Conservation (phyloP, 2,329 filamentous ascomycete genomes). For the Clarireedia paspali region DNA sequence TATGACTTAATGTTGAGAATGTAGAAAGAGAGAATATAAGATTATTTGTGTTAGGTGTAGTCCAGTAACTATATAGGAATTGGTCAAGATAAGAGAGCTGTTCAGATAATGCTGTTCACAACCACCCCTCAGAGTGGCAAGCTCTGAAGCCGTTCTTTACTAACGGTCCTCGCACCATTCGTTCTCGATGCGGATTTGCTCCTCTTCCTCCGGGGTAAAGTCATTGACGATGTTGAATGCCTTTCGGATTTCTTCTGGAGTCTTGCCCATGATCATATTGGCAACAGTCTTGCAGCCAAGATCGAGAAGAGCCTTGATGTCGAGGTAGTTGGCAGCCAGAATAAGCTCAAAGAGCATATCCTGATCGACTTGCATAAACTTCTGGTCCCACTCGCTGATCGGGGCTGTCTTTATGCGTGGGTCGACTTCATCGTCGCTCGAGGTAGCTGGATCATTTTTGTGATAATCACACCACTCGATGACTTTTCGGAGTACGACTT, state of each 20-base stretch:
- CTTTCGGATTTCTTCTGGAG: constrained; percentile 97
- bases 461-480: constrained; percentile 98
- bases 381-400: constrained; percentile 99
- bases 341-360: constrained; percentile 99
- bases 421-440: constrained; percentile 83
- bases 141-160: constrained; percentile 14
- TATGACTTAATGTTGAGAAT: too few relatives aligned
- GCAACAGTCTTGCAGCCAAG: constrained; percentile 99
- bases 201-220: constrained; percentile 97
- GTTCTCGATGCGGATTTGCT: constrained; percentile 89
- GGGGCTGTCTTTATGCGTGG: constrained; percentile 97
- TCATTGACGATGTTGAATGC: constrained; percentile 99
- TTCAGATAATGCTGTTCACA: too few relatives aligned
- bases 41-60: too few relatives aligned
- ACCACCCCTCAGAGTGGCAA: too few relatives aligned
- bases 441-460: constrained; percentile 75
- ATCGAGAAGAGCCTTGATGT: constrained; percentile 96
- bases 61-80: too few relatives aligned
- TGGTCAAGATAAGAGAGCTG: too few relatives aligned
- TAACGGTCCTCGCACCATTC: constrained; percentile 84
- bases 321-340: constrained; percentile 96
- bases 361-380: constrained; percentile 99
- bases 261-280: constrained; percentile 99
- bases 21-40: too few relatives aligned
- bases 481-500: constrained; percentile 89